Conservation (phyloP, 192 early-diverging fungal species). For the Cetraspora pellucida region DNA sequence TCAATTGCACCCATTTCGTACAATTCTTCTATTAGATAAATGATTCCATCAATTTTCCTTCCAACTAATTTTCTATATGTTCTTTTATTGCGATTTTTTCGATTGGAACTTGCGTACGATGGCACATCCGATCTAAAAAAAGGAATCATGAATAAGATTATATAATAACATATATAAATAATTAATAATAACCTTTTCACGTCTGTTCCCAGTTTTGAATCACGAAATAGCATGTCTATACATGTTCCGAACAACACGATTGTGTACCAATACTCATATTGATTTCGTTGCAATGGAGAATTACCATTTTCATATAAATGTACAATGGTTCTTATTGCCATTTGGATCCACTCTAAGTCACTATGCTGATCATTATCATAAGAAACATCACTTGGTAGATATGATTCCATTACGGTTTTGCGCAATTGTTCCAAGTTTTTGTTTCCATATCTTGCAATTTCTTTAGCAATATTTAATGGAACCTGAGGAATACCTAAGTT, state of each 20-base stretch:
- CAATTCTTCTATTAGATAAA: conserved; percentile 16
- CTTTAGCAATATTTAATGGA: conserved; percentile 13
- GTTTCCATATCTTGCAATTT: no score
- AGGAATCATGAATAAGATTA: conserved; percentile 11
- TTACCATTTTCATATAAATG: no score
- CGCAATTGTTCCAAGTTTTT: conserved; percentile 19
- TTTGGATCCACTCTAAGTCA: no score
- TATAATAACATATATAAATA: conserved; percentile 14
- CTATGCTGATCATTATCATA: conserved; percentile 16
- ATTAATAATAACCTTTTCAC: no score
- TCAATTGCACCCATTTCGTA: conserved; percentile 20
- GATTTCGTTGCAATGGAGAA: no score
- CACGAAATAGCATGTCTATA: no score
- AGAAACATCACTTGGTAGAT: conserved; percentile 2
- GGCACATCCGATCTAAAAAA: conserved; percentile 24
- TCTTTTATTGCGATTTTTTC: conserved; percentile 22
- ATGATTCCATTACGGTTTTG: conserved; percentile 21
- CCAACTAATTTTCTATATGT: conserved; percentile 14
- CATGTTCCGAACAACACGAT: no score
- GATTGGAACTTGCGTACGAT: no score
- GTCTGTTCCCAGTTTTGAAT: no score
- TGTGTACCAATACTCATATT: no score
- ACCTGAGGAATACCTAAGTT: conserved; percentile 7
- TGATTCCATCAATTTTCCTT: conserved; percentile 24
- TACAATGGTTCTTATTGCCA: no score